Evolutionary conservation across 257 asterid species (phyloP).

Genomic region (Vinca minor): DNA sequence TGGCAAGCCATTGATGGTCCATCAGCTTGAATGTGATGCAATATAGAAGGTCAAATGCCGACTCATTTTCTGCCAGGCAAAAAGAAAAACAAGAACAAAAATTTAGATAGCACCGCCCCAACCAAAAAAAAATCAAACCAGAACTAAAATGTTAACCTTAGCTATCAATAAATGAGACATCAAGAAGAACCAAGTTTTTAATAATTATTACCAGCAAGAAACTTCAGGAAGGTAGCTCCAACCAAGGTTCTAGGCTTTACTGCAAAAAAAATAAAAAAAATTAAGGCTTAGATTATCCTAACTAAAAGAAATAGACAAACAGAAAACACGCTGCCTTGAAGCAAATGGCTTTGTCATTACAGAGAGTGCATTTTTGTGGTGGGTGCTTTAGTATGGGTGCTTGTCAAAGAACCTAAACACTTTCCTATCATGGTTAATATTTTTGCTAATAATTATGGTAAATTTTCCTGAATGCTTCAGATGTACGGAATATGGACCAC

Average conservation of each 20-base stretch:
- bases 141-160: not conserved
- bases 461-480: not conserved
- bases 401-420: not conserved
- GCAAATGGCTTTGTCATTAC: not conserved
- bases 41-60: slow-evolving; percentile 88
- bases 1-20: slow-evolving; percentile 93
- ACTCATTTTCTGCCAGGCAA: slow-evolving; percentile 67
- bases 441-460: not conserved
- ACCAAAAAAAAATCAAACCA: not conserved
- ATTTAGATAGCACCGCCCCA: not conserved
- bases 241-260: slow-evolving; percentile 82
- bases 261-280: slow-evolving; percentile 29
- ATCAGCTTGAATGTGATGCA: slow-evolving; percentile 95
- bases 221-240: slow-evolving; percentile 94
- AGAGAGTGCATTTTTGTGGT: not conserved
- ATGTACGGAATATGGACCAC: no score
- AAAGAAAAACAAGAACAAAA: slow-evolving; percentile 10
- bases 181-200: not conserved
- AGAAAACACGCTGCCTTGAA: not conserved
- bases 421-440: not conserved
- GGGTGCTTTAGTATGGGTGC: not conserved
- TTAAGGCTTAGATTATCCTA: not conserved
- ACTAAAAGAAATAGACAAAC: not conserved
- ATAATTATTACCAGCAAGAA: slow-evolving; percentile 62
- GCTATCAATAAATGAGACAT: not conserved